Evolutionary conservation across 2,329 filamentous ascomycete species (phyloP).

Genomic region (Hypoxylon sp.): DNA sequence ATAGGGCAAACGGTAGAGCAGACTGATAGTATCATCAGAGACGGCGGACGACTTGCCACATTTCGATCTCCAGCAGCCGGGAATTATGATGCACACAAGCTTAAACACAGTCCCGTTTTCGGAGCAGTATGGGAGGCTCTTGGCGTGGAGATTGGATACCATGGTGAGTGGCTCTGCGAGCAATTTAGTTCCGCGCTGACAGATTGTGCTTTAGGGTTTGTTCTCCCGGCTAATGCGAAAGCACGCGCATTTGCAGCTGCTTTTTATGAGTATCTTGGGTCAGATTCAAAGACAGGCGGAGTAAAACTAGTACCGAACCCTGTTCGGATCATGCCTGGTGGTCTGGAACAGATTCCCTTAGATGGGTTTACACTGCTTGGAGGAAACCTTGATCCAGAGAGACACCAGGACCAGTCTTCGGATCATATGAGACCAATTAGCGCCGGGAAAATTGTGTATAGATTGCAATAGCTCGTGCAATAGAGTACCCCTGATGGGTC

Average conservation of each 20-base stretch:
- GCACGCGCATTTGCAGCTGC: conserved; percentile 1
- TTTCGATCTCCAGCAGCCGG: not conserved
- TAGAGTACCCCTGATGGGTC: too few relatives aligned
- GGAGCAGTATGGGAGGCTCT: conserved; percentile 8
- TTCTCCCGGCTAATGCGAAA: not conserved
- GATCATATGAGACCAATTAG: too few relatives aligned
- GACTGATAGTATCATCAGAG: conserved; percentile 4
- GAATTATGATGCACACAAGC: not conserved
- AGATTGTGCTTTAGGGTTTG: not conserved
- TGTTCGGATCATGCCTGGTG: conserved; percentile 15
- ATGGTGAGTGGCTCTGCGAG: not conserved
- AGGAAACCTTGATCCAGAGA: too few relatives aligned
- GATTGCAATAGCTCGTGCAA: too few relatives aligned
- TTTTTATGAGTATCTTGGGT: conserved; percentile 8
- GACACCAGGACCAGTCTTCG: too few relatives aligned
- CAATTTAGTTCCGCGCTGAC: too few relatives aligned
- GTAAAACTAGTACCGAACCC: conserved; percentile 15
- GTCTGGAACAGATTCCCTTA: conserved; percentile 11
- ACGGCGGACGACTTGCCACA: not conserved
- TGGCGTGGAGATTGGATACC: conserved; percentile 3
- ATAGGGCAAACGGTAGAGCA: conserved; percentile 1
- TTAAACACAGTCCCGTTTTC: conserved; percentile 1
- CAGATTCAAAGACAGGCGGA: not conserved
- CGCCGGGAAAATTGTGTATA: too few relatives aligned
- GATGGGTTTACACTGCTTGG: conserved; percentile 17